These are phyloP conservation scores for Myriangium duriaei DNA, from an alignment of 2,329 filamentous ascomycete species.

Conservation along the genomic window DNA sequence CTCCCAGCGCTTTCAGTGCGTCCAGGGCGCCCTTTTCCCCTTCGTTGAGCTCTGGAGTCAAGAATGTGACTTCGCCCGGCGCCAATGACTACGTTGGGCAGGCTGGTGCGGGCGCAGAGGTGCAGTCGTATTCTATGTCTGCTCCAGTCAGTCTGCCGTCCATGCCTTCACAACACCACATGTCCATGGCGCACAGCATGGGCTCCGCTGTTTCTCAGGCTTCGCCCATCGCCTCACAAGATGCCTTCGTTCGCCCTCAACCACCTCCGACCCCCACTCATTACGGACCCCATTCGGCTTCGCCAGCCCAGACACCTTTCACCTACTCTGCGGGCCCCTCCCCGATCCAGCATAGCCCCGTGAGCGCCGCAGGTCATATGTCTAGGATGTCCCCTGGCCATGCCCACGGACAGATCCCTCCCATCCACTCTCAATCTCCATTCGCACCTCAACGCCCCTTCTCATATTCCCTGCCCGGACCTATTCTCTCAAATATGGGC, in stretches of 20 bases:
- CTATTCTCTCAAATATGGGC: slow-evolving; percentile 67
- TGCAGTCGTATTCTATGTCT: slow-evolving; percentile 52
- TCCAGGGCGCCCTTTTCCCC: slow-evolving; percentile 45
- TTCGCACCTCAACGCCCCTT: slow-evolving; percentile 38
- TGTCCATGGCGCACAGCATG: slow-evolving; percentile 29
- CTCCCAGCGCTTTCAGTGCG: slow-evolving; percentile 35
- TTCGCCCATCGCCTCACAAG: slow-evolving; percentile 46
- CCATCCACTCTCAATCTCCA: slow-evolving; percentile 34
- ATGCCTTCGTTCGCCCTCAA: slow-evolving; percentile 38
- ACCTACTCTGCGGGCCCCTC: slow-evolving; percentile 38
- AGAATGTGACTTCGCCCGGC: slow-evolving; percentile 46
- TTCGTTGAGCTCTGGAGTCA: slow-evolving; percentile 40
- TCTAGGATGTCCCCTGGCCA: slow-evolving; percentile 42
- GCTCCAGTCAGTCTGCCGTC: slow-evolving; percentile 38
- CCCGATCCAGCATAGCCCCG: slow-evolving; percentile 37
- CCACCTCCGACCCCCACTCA: slow-evolving; percentile 50
- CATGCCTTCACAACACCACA: slow-evolving; percentile 33
- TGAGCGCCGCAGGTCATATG: slow-evolving; percentile 33
- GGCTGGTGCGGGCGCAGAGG: slow-evolving; percentile 33
- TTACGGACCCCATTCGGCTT: slow-evolving; percentile 43
- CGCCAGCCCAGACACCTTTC: slow-evolving; percentile 37
- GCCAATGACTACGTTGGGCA: slow-evolving; percentile 43
- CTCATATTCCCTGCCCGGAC: slow-evolving; percentile 49
- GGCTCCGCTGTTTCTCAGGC: slow-evolving; percentile 22
- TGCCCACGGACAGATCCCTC: slow-evolving; percentile 30